These are phyloP conservation scores for Fonsecaea pugnacius DNA, from an alignment of 2,329 filamentous ascomycete species.

Conservation along the genomic window DNA sequence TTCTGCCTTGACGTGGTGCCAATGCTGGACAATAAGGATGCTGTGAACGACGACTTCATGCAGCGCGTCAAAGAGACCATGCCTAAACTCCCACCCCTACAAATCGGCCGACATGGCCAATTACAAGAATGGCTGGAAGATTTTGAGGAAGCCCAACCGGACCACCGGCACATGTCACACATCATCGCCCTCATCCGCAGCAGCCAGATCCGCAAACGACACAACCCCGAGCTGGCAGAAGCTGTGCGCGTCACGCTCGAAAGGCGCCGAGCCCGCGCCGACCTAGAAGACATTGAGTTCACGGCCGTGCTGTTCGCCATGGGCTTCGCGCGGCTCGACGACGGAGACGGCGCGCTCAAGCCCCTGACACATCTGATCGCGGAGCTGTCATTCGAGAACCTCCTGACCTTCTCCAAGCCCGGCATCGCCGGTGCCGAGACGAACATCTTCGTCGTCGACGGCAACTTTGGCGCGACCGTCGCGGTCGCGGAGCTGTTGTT, in stretches of 20 bases:
- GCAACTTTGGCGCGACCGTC: neutral
- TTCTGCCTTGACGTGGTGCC: neutral
- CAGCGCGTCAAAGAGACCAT: neutral
- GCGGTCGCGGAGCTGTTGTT: neutral
- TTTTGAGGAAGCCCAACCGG: slow-evolving; percentile 4
- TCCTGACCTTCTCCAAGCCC: neutral
- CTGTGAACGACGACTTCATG: neutral
- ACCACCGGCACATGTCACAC: slow-evolving; percentile 6
- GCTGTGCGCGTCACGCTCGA: neutral
- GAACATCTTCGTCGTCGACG: neutral
- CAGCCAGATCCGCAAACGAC: neutral
- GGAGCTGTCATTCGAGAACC: neutral
- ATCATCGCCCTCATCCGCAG: neutral
- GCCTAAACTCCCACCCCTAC: neutral
- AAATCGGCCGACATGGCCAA: slow-evolving; percentile 2
- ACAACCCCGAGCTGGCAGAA: neutral
- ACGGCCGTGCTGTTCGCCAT: slow-evolving; percentile 1
- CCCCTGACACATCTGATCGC: neutral
- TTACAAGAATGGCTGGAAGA: slow-evolving; percentile 7
- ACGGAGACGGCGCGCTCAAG: neutral
- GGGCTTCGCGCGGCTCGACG: neutral
- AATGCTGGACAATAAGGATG: neutral
- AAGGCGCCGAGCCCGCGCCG: neutral
- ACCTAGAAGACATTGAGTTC: slow-evolving; percentile 3
- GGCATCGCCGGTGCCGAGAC: neutral